Base-by-base conservation (phyloP, 2,329 filamentous ascomycete species). In the Arthroderma uncinatum region DNA sequence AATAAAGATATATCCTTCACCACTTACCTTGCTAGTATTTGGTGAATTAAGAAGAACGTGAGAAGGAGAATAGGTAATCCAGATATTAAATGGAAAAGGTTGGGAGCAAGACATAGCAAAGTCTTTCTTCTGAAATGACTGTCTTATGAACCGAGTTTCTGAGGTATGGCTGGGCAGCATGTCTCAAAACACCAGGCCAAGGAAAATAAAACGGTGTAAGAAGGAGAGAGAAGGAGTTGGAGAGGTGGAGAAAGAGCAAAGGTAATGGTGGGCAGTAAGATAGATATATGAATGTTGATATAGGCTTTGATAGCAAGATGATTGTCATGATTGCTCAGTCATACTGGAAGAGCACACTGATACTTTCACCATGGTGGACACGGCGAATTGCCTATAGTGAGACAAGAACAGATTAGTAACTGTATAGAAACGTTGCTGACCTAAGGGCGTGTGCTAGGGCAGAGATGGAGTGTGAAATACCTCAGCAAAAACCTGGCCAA, bases 321-420 rank as follows among this genome's bases (percentile, higher is more conserved):
- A 28, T 12, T 52, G 16, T 28, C 30, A 16, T 52, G 25, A 23
- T 36, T 53, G 39, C 28, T 53, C n/a, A 90, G 70, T 89, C 86
- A 72, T 89, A 86, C 69, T 90, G 86, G 74, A 98, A 98, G 54
- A 98, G 80, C 60, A 93, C 89, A 70, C 90, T 95, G 74, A 98
- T 95, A 67, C 89, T 95, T 76, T 98, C 93, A 66, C 93, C 93
- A 72, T 97, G 91, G 74, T 98, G 93, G 59, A 97, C 92, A 61
- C 93, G 84, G 62, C 93, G 87, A 65, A 97, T 96, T 54, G 93
- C 83, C 82, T 84, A 58, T 42, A 21, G 19, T 19, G n/a, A 42
- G n/a, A 42, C 23, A 42, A n/a, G n/a, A 42, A 5, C 30, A 10
- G 19, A 21, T 42, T 42, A 42, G 39, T 42, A 9, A 42, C 16